A percentile compares a stretch with the other conserved stretches of the same genome.
These are phyloP conservation scores for Aphanomyces astaci DNA, from an alignment of 352 stramenopile genomes.

Conservation along the genomic window DNA sequence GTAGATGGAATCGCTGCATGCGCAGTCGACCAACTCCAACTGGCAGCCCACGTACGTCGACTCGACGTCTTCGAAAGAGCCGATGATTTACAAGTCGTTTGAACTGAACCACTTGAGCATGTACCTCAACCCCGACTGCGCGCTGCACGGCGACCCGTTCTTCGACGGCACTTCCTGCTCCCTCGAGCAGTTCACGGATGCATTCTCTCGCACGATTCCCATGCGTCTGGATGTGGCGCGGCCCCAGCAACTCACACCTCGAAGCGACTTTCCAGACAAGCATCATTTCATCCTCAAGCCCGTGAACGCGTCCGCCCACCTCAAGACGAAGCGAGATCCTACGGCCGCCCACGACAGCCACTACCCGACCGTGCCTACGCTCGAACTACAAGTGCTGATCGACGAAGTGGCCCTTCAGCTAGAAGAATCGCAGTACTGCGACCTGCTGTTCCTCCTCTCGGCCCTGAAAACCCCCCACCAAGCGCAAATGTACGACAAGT, in stretches of 20 bases:
- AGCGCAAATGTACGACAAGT: conserved; percentile 68
- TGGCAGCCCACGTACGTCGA: conserved; percentile 84
- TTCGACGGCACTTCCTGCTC: conserved; percentile 65
- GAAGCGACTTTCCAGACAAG: conserved; percentile 35
- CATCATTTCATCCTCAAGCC: conserved; percentile 81
- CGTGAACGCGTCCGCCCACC: conserved; percentile 62
- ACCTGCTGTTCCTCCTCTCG: conserved; percentile 71
- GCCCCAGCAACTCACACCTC: neutral
- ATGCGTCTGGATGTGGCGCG: conserved; percentile 61
- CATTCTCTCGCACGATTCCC: conserved; percentile 70
- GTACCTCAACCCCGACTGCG: conserved; percentile 66
- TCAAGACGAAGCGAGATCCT: conserved; percentile 62
- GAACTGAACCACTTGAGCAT: conserved; percentile 83
- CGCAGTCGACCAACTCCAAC: conserved; percentile 77
- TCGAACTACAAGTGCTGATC: conserved; percentile 75
- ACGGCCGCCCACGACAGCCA: conserved; percentile 37
- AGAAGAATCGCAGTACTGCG: conserved; percentile 83
- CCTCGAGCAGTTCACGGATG: conserved; percentile 64
- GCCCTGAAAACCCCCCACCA: conserved; percentile 64
- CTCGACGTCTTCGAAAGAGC: conserved; percentile 62
- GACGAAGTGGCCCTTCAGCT: conserved; percentile 69
- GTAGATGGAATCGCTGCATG: conserved; percentile 9
- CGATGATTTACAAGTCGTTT: conserved; percentile 84
- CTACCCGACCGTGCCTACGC: conserved; percentile 62
- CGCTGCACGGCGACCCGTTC: conserved; percentile 38